These are phyloP conservation scores for Triticum timopheevii DNA, from an alignment of 176 grass and related monocot species.

Conservation along the genomic window DNA sequence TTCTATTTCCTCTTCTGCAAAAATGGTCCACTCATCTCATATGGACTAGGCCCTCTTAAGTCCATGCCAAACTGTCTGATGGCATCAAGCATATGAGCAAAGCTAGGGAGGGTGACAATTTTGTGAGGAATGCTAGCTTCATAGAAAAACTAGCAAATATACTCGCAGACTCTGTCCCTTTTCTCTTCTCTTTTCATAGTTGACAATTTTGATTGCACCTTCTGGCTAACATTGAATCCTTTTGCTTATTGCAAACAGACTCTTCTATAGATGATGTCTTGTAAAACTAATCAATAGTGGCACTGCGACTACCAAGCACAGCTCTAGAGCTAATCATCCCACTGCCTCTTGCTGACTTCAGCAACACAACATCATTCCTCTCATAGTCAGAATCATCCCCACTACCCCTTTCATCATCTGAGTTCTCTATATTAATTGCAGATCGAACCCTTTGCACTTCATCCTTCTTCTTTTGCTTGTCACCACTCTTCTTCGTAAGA, in stretches of 20 bases:
- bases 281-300: neutral
- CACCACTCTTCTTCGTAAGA: no score
- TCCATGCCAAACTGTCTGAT: neutral
- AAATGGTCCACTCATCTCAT: conserved; percentile 3
- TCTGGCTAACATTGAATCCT: neutral
- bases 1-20: neutral
- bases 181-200: neutral
- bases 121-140: neutral
- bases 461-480: no score
- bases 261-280: neutral
- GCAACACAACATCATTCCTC: neutral
- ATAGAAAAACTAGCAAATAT: conserved; percentile 1
- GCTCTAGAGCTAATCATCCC: neutral
- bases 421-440: neutral
- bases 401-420: neutral
- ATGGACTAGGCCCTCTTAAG: neutral
- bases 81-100: neutral
- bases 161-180: neutral
- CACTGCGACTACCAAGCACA: no score
- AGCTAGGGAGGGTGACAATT: neutral
- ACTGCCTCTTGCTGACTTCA: neutral
- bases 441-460: no score
- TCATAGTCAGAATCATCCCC: neutral
- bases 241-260: neutral
- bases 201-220: neutral